Conservation (phyloP, 2,329 filamentous ascomycete species). For the Leptographium wingfieldii region DNA sequence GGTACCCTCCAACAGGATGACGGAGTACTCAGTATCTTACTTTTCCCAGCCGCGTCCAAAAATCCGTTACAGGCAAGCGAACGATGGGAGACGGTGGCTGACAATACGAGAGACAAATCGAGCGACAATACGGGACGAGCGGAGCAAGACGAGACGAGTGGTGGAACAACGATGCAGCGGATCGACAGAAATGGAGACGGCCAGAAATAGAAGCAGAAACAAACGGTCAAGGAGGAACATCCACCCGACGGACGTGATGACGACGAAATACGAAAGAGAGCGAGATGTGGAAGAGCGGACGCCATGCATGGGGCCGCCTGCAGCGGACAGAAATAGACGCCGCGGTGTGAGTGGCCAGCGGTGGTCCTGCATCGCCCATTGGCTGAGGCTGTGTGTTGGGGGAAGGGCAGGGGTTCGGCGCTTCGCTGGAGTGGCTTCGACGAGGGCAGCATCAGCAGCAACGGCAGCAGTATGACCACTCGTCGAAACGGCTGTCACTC, state of each 20-base stretch:
- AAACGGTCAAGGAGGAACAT: neutral
- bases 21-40: too few species aligned
- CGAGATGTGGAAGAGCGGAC: neutral
- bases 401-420: conserved; percentile 8
- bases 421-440: neutral
- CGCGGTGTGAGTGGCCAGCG: conserved; percentile 7
- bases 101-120: neutral
- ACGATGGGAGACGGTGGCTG: neutral
- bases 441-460: too few species aligned
- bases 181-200: neutral
- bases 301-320: neutral
- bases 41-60: too few species aligned
- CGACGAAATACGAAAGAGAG: too few species aligned
- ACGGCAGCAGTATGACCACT: too few species aligned
- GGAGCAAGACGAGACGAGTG: neutral
- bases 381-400: neutral
- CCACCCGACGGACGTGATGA: neutral
- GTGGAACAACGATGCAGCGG: neutral
- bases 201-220: neutral
- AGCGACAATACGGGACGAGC: neutral
- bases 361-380: conserved; percentile 3
- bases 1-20: too few species aligned
- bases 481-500: too few species aligned
- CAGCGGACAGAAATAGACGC: conserved; percentile 5
- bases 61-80: neutral